These are phyloP conservation scores for Nyssa sinensis DNA, from an alignment of 148 eudicot genomes.

Conservation along the genomic window DNA sequence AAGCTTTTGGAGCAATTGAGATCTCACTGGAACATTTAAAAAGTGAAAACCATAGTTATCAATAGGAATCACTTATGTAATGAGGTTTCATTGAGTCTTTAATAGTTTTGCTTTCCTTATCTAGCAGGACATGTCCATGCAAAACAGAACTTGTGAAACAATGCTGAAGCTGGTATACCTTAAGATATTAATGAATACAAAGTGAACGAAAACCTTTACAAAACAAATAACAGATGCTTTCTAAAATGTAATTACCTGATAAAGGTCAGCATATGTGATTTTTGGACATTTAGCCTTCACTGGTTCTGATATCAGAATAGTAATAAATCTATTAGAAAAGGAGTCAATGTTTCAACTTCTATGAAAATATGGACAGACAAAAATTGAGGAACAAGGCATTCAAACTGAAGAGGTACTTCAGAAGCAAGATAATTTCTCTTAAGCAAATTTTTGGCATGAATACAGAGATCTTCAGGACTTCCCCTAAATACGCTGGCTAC, in stretches of 20 bases:
- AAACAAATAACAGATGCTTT: background rate
- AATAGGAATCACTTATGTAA: too few species aligned
- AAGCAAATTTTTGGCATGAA: background rate
- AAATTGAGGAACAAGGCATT: background rate
- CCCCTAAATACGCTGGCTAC: too few species aligned
- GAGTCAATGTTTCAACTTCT: background rate
- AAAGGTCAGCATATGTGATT: constrained; percentile 84
- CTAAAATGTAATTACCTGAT: constrained; percentile 52
- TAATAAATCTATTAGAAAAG: constrained; percentile 4
- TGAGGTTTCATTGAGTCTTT: too few species aligned
- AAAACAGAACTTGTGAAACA: too few species aligned
- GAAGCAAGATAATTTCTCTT: background rate
- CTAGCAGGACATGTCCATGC: too few species aligned
- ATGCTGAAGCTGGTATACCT: background rate
- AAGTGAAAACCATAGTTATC: too few species aligned
- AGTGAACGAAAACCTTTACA: background rate
- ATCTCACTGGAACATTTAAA: too few species aligned
- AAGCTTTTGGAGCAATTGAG: too few species aligned
- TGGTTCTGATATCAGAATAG: constrained; percentile 54
- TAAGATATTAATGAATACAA: background rate
- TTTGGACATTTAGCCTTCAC: constrained; percentile 71
- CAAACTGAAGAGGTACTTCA: background rate
- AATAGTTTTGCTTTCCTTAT: too few species aligned
- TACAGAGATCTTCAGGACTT: background rate
- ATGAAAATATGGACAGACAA: background rate